Conservation (phyloP, 371 early-diverging fungal species). For the Rhizopus stolonifer region DNA sequence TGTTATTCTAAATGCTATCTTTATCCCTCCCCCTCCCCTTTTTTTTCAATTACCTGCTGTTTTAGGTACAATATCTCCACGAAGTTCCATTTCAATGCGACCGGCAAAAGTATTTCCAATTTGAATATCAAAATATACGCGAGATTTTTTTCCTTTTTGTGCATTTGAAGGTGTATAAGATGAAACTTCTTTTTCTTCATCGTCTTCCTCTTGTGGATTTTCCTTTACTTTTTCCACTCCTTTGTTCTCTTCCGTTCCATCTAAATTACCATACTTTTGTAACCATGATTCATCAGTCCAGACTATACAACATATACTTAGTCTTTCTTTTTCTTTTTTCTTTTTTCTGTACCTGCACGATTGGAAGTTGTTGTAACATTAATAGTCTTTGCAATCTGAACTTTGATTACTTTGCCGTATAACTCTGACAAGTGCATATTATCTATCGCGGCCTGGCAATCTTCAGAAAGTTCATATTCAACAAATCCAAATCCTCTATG, state of each 20-base stretch:
- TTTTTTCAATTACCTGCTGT: slow-evolving; percentile 77
- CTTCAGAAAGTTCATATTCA: slow-evolving; percentile 84
- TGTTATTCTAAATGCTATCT: not conserved
- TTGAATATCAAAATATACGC: slow-evolving; percentile 56
- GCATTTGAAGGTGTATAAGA: slow-evolving; percentile 3
- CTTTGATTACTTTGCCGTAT: slow-evolving; percentile 86
- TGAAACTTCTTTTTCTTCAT: slow-evolving; percentile 7
- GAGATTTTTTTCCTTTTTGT: slow-evolving; percentile 24
- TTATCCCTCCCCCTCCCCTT: slow-evolving; percentile 14
- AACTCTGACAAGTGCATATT: slow-evolving; percentile 94
- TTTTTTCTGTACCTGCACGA: slow-evolving; percentile 52
- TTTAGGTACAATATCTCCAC: slow-evolving; percentile 74
- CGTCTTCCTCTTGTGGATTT: slow-evolving; percentile 5
- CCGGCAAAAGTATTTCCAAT: slow-evolving; percentile 62
- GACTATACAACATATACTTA: slow-evolving; percentile 30
- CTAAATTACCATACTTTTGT: slow-evolving; percentile 55
- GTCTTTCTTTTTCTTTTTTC: not conserved
- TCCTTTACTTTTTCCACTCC: slow-evolving; percentile 1
- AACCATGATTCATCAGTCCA: slow-evolving; percentile 80
- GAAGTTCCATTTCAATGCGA: slow-evolving; percentile 76
- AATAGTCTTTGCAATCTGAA: slow-evolving; percentile 79
- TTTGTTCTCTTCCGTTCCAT: slow-evolving; percentile 20
- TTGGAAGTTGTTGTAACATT: slow-evolving; percentile 57
- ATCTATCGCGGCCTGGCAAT: slow-evolving; percentile 88
- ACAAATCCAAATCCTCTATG: slow-evolving; percentile 96